Conservation (phyloP, 768 basidiomycete species). For the Mrakia frigida region DNA sequence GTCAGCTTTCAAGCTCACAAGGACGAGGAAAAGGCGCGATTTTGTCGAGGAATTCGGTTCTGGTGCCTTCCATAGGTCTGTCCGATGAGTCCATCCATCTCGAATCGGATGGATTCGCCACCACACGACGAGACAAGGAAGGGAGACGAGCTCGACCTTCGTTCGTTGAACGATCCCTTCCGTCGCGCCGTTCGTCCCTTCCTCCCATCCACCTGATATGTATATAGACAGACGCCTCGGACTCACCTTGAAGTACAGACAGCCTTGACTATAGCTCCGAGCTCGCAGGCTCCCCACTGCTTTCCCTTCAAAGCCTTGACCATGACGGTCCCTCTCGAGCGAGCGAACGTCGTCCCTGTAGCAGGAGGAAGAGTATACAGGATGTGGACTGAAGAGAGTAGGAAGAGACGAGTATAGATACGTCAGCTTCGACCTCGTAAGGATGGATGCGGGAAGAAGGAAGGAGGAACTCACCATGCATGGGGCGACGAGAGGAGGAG, state of each 20-base stretch:
- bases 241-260: constrained; percentile 22
- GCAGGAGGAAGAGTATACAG: constrained; percentile 25
- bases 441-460: background rate
- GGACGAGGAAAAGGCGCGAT: background rate
- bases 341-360: constrained; percentile 18
- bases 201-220: background rate
- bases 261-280: constrained; percentile 25
- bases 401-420: background rate
- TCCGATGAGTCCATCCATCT: too few species aligned
- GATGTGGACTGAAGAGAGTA: constrained; percentile 15
- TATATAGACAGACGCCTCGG: background rate
- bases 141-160: background rate
- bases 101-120: too few species aligned
- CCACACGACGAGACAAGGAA: too few species aligned
- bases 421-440: background rate
- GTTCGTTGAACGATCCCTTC: too few species aligned
- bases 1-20: background rate
- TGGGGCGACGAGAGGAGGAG: constrained; percentile 4
- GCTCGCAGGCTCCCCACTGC: constrained; percentile 19
- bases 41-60: background rate
- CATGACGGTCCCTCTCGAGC: constrained; percentile 5
- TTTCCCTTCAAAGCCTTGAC: constrained; percentile 19
- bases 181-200: too few species aligned
- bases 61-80: background rate
- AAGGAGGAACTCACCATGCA: background rate